phyloP scores from a whole-genome alignment of 495 filamentous ascomycete species.

The Hypoxylon fuscum region DNA sequence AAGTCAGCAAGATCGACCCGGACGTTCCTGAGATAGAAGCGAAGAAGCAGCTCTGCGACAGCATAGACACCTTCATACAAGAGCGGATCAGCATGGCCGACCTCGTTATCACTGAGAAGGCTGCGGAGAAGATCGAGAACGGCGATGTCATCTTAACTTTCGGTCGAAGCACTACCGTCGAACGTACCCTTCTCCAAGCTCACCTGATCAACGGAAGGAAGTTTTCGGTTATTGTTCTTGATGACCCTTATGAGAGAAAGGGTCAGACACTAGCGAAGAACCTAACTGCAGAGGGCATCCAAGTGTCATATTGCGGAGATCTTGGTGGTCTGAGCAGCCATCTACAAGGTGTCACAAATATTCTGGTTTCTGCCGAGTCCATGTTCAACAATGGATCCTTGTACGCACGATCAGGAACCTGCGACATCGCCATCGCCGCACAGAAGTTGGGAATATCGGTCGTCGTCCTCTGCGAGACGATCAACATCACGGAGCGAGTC shows the following conservation, averaged over 20 bases:
- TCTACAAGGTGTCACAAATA: slow-evolving; percentile 77
- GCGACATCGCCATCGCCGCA: slow-evolving; percentile 86
- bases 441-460: slow-evolving; percentile 79
- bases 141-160: slow-evolving; percentile 89
- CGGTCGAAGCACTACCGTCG: slow-evolving; percentile 85
- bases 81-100: slow-evolving; percentile 90
- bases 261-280: slow-evolving; percentile 77
- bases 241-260: slow-evolving; percentile 77
- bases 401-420: slow-evolving; percentile 87
- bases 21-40: slow-evolving; percentile 78
- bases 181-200: slow-evolving; percentile 79
- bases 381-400: slow-evolving; percentile 91
- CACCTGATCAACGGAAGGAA: slow-evolving; percentile 64
- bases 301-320: slow-evolving; percentile 78
- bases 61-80: slow-evolving; percentile 89
- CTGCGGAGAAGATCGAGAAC: slow-evolving; percentile 71
- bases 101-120: slow-evolving; percentile 80
- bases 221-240: slow-evolving; percentile 87
- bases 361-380: slow-evolving; percentile 87
- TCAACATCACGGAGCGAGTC: slow-evolving; percentile 94
- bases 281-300: slow-evolving; percentile 72
- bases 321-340: slow-evolving; percentile 77
- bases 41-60: slow-evolving; percentile 76
- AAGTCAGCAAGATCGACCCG: slow-evolving; percentile 86
- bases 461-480: slow-evolving; percentile 89